phyloP scores from a whole-genome alignment of 179 eudicot genomes.

The Heliamphora pulchella region DNA sequence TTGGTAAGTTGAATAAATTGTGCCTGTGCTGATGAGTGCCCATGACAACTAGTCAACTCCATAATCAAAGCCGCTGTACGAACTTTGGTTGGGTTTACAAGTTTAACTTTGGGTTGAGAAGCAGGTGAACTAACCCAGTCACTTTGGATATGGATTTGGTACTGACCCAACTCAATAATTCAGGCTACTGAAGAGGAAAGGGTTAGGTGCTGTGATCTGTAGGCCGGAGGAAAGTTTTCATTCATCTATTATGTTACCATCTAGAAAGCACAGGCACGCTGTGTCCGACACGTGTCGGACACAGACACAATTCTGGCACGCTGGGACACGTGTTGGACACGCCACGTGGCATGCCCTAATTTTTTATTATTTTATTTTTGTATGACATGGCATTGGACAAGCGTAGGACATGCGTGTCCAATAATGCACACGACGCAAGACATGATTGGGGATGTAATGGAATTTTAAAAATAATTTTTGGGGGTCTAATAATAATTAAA shows the following conservation, averaged over 20 bases:
- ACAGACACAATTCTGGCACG: no score
- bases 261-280: no score
- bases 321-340: no score
- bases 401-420: no score
- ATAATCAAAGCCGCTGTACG: neutral
- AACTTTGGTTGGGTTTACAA: neutral
- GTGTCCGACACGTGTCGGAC: no score
- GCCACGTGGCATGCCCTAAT: no score
- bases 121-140: neutral
- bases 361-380: no score
- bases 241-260: neutral
- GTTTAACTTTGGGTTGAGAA: neutral
- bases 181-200: neutral
- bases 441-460: no score
- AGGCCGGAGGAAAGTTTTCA: neutral
- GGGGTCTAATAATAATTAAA: no score
- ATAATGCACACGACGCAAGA: no score
- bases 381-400: no score
- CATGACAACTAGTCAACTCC: neutral
- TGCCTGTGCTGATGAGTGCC: neutral
- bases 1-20: conserved; percentile 45
- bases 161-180: neutral
- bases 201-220: neutral
- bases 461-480: no score
- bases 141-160: neutral